Base-by-base conservation (phyloP, 352 stramenopile species). In the Pythium pyrilobum region DNA sequence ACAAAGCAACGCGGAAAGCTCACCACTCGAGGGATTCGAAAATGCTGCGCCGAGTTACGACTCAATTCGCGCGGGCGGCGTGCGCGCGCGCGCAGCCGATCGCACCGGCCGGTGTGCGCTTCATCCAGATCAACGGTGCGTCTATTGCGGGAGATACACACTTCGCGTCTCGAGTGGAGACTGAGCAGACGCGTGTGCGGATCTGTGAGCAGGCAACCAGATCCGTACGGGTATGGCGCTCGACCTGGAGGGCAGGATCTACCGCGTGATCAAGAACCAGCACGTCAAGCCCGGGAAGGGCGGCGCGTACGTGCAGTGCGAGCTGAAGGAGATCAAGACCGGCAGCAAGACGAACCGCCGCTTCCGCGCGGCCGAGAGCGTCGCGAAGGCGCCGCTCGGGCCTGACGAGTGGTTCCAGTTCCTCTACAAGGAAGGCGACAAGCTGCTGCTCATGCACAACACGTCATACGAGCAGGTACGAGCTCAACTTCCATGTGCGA, bases 261-360 rank as follows among this genome's bases (percentile, higher is more conserved):
- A 90, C 60, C 81, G 81, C 49, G 81, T 92, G 38, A 76, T 69
- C 52, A 94, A 94, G 67, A 87, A 66, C 54, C 81, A 94, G 64
- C 75, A 89, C 49, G 81, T 92, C 23, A 94, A 94, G 58, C 84
- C 84, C 4, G 84, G 84, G 32, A 94, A 94, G 42, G 84, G 84
- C 3, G 84, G 80, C 42, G 84, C 84, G 2, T 94, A 92, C 52
- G 76, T 89, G 9, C 79, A 93, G 76, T 79, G 70, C 3, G 84
- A 94, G 43, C 61, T 94, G 18, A 92, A 89, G 62, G 84, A 94
- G 61, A 89, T 92, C 49, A 92, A 90, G 72, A 92, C 81, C 0
- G 84, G 84, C 52, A 73, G 66, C 68, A 92, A 88, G 68, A 90
- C 79, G 39, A 94, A 85, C 59, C 73, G 75, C 25, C 84, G 84